phyloP scores from a whole-genome alignment of 116 monocot genomes.

The Zostera marina region DNA sequence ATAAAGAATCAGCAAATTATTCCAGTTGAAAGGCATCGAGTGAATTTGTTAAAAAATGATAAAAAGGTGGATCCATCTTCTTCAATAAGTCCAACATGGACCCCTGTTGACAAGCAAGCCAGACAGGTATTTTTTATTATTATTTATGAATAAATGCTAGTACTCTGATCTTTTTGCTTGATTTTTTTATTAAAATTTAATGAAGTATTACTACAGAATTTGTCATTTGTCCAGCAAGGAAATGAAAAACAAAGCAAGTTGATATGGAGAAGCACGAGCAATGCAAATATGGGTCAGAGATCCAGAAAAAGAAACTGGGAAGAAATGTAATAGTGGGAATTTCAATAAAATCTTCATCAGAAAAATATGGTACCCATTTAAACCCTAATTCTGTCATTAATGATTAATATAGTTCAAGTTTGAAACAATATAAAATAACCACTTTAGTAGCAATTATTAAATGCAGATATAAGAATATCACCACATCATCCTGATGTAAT shows the following conservation, averaged over 20 bases:
- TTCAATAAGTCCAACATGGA: slow-evolving; percentile 48
- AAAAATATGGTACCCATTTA: too few relatives aligned
- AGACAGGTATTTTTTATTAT: slow-evolving; percentile 47
- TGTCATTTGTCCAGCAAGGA: slow-evolving; percentile 59
- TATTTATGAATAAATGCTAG: neutral
- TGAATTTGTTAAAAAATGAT: slow-evolving; percentile 11
- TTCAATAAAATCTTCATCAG: too few relatives aligned
- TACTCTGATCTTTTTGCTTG: neutral
- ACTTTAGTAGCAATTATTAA: too few relatives aligned
- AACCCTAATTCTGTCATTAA: too few relatives aligned
- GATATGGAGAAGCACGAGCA: slow-evolving; percentile 68
- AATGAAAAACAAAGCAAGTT: slow-evolving; percentile 87
- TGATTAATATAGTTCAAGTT: too few relatives aligned
- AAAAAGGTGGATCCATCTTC: slow-evolving; percentile 20
- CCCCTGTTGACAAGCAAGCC: slow-evolving; percentile 90
- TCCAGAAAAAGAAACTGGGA: slow-evolving; percentile 7
- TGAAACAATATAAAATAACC: too few relatives aligned
- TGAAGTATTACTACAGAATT: slow-evolving; percentile 33
- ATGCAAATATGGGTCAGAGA: slow-evolving; percentile 20
- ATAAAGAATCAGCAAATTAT: slow-evolving; percentile 13
- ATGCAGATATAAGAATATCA: too few relatives aligned
- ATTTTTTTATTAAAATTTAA: neutral
- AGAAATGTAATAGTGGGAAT: neutral
- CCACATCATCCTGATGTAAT: too few relatives aligned
- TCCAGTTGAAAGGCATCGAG: slow-evolving; percentile 3